Conservation (phyloP, 1,284 basidiomycete species). For the Cryptococcus sp. region DNA sequence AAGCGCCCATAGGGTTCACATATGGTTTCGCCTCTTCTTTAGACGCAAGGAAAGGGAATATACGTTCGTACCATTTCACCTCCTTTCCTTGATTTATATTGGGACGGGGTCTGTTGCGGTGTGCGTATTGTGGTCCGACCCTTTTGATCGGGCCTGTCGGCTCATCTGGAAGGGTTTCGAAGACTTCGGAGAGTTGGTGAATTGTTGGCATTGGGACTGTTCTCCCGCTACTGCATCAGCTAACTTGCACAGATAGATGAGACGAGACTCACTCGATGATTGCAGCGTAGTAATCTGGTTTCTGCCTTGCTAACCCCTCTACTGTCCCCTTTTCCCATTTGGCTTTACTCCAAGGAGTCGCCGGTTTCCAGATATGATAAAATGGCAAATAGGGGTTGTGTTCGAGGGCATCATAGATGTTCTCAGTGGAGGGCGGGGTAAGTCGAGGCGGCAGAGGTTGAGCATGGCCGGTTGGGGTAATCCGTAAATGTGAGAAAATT, state of each 20-base stretch:
- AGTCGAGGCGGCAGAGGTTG: constrained; percentile 44
- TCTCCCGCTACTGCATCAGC: constrained; percentile 28
- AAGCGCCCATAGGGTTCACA: constrained; percentile 61
- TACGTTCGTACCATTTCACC: constrained; percentile 1
- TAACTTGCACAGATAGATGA: background rate
- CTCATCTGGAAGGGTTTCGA: constrained; percentile 37
- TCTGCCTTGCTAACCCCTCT: constrained; percentile 54
- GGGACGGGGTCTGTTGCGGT: constrained; percentile 6
- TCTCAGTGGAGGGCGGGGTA: background rate
- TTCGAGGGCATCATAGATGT: constrained; percentile 24
- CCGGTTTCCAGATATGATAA: constrained; percentile 89
- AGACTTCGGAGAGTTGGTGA: constrained; percentile 37
- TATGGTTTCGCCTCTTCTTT: constrained; percentile 25
- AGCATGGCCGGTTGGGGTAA: constrained; percentile 63
- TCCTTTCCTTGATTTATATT: background rate
- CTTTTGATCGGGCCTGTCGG: constrained; percentile 30
- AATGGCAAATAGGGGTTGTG: constrained; percentile 73
- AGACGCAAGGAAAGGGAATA: background rate
- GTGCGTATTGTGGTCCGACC: constrained; percentile 40
- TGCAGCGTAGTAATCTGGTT: constrained; percentile 82
- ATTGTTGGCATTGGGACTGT: constrained; percentile 38
- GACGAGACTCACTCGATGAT: constrained; percentile 70
- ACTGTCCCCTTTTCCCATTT: constrained; percentile 44
- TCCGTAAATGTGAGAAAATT: constrained; percentile 67
- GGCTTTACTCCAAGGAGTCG: constrained; percentile 58